These are phyloP conservation scores for Lachnellula occidentalis DNA, from an alignment of 2,329 filamentous ascomycete species.

Conservation along the genomic window DNA sequence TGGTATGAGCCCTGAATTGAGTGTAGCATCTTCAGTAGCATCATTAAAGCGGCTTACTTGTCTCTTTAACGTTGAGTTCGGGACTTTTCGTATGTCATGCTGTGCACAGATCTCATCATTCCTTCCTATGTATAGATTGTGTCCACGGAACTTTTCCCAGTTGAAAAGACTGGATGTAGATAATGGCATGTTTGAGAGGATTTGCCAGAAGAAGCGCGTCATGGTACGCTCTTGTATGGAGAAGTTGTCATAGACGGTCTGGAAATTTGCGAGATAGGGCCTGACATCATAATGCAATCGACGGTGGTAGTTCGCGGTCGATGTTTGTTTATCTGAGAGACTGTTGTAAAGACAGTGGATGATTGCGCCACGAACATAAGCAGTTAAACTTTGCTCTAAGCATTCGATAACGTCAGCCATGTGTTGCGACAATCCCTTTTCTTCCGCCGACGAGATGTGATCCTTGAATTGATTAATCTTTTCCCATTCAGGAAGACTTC, in stretches of 20 bases:
- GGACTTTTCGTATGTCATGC: not conserved
- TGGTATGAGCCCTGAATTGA: not conserved
- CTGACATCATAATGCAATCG: constrained; percentile 2
- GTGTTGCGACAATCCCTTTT: not conserved
- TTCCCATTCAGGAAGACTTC: constrained; percentile 23
- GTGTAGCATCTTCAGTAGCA: not conserved
- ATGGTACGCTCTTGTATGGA: constrained; percentile 25
- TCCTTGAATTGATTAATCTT: constrained; percentile 23
- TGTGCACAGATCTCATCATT: not conserved
- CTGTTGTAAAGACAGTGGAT: constrained; percentile 11
- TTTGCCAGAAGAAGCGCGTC: constrained; percentile 30
- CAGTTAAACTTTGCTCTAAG: not conserved
- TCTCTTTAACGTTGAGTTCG: not conserved
- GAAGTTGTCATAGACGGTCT: constrained; percentile 16
- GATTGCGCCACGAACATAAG: constrained; percentile 9
- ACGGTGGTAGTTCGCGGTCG: constrained; percentile 9
- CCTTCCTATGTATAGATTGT: not conserved
- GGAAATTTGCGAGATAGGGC: constrained; percentile 5
- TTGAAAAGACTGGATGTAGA: not conserved
- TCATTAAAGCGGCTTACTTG: not conserved
- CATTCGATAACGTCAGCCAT: not conserved
- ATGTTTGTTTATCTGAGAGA: not conserved
- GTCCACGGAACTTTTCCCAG: not conserved
- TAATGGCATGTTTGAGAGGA: not conserved
- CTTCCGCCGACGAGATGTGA: not conserved